Base-by-base conservation (phyloP, 192 early-diverging fungal genomes). In the Geosiphon pyriformis region DNA sequence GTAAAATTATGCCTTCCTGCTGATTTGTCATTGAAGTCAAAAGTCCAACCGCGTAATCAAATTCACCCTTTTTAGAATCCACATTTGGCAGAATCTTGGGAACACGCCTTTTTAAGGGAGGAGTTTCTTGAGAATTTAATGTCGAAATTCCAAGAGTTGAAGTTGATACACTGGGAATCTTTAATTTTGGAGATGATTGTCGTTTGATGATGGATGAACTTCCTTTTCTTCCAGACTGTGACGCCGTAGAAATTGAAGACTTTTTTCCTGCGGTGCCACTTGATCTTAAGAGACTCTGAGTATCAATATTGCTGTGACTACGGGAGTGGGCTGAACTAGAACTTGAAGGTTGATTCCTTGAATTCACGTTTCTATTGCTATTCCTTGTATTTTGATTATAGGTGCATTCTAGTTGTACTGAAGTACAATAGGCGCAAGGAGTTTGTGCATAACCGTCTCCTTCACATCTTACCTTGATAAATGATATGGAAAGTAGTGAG, bases 381-480 rank as follows among this genome's bases (percentile, higher is more conserved):
- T n/a, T 20, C 1, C 37, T 26, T 8, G 60, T 4, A 18, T 42
- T 53, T 37, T 54, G 50, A 26, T 46, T 46, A 42, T 65, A 65
- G 7, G 63, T 65, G 22, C 63, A 65, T 34, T 65, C 63, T 25
- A 65, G 47, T 12, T 49, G 26, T 26, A 65, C 63, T 10, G 63
- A 65, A 10, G 34, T 35, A n/a, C 63, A 65, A 54, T 65, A 65
- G 18, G 48, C 54, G 25, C 63, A 65, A 22, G 63, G 63, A 31
- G 27, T 22, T 27, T 54, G 49, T 35, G 52, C 54, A 26, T 65
- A 65, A 18, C 63, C 63, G 26, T 65, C 63, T 22, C 63, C 63
- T 25, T 65, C 51, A 10, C 63, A 65, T 65, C 50, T 52, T 7
- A 65, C 63, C 63, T 65, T 17, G 1, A 31, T 49, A 49, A 50